These are phyloP conservation scores for Persicaria tinctoria DNA, from an alignment of 148 eudicot genomes.

Conservation along the genomic window DNA sequence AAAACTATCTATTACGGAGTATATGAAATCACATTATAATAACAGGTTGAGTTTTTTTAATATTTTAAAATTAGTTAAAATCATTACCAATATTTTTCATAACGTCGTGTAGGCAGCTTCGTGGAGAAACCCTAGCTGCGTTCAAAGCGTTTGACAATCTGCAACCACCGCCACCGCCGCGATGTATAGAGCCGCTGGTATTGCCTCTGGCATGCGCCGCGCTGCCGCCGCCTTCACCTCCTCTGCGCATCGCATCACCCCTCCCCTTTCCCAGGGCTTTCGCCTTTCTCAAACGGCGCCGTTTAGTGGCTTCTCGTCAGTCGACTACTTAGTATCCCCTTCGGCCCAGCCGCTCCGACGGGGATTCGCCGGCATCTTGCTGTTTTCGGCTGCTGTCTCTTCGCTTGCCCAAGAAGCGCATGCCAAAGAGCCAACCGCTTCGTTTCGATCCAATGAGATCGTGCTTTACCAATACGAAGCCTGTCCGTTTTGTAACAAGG, in stretches of 20 bases:
- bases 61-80: too few species aligned
- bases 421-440: constrained; percentile 29
- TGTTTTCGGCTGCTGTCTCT: constrained; percentile 17
- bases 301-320: constrained; percentile 20
- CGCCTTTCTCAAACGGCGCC: constrained; percentile 22
- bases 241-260: constrained; percentile 9
- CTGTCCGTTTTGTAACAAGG: constrained; percentile 96
- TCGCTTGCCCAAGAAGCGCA: constrained; percentile 20
- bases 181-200: constrained; percentile 30
- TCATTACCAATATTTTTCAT: too few species aligned
- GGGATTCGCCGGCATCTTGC: constrained; percentile 25
- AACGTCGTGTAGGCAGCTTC: too few species aligned
- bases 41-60: too few species aligned
- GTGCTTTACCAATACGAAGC: constrained; percentile 95
- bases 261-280: background rate
- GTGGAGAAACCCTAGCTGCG: background rate
- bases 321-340: constrained; percentile 2
- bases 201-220: constrained; percentile 28
- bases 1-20: too few species aligned
- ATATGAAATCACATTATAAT: too few species aligned
- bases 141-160: background rate
- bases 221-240: constrained; percentile 19
- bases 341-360: constrained; percentile 14
- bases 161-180: background rate
- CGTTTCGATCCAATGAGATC: constrained; percentile 45